Conservation (phyloP, 108 stramenopile species). For the Discostella stelligeroides region DNA sequence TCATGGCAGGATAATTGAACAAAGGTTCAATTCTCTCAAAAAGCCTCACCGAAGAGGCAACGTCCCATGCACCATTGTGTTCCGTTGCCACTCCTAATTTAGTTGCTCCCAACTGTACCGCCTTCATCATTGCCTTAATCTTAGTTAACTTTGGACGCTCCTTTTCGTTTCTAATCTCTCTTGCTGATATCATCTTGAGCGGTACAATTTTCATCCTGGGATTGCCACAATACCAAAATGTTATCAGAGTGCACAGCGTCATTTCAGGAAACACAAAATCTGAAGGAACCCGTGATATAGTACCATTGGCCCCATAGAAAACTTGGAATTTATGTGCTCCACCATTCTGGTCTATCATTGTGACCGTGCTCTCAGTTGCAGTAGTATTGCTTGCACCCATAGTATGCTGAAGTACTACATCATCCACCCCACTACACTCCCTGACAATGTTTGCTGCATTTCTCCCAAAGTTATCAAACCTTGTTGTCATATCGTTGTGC, state of each 20-base stretch:
- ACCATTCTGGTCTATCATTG: background rate
- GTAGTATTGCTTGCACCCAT: background rate
- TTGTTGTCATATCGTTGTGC: background rate
- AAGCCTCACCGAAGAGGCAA: background rate
- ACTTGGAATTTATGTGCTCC: background rate
- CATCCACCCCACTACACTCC: background rate
- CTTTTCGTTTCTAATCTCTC: background rate
- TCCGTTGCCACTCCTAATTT: background rate
- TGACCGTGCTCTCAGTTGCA: background rate
- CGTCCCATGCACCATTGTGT: background rate
- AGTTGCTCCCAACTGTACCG: background rate
- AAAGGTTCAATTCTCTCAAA: slow-evolving; percentile 1
- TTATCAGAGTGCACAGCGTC: slow-evolving; percentile 3
- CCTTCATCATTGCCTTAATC: background rate
- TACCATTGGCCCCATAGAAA: background rate
- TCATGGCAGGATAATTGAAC: slow-evolving; percentile 2
- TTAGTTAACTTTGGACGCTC: background rate
- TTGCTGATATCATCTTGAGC: background rate
- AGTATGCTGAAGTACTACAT: no score
- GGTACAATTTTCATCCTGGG: background rate
- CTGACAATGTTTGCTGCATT: background rate
- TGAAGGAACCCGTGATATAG: background rate
- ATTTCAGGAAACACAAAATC: slow-evolving; percentile 15
- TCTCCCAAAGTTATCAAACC: background rate
- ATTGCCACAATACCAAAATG: slow-evolving; percentile 11